Evolutionary conservation across 768 basidiomycete genomes (phyloP).

Genomic region (Mycena albidolilacea): DNA sequence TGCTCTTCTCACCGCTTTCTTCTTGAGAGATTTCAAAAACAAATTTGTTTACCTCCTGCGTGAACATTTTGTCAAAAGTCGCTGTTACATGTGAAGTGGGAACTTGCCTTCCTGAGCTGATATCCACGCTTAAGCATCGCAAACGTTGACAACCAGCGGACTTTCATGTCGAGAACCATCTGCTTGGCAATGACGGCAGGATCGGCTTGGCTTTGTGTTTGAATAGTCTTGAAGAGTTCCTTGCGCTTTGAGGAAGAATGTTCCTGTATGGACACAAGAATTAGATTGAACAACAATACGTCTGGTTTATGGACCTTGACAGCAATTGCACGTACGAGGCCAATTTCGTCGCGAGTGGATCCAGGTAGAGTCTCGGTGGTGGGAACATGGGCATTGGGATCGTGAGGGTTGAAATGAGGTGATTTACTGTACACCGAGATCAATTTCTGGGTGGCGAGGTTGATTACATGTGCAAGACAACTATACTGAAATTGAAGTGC

Average conservation of each 20-base stretch:
- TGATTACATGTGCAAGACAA: slow-evolving; percentile 11
- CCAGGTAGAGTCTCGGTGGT: not conserved
- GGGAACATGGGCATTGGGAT: slow-evolving; percentile 3
- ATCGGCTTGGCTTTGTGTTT: not conserved
- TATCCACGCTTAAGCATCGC: slow-evolving; percentile 42
- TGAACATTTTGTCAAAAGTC: not conserved
- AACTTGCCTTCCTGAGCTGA: slow-evolving; percentile 33
- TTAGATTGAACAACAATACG: not conserved
- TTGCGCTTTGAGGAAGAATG: slow-evolving; percentile 10
- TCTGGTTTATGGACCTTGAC: not conserved
- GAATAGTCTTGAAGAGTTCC: slow-evolving; percentile 7
- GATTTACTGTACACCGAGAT: slow-evolving; percentile 12
- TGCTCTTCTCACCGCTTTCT: not conserved
- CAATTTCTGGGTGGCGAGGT: slow-evolving; percentile 8
- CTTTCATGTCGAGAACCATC: slow-evolving; percentile 44
- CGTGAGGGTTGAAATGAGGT: slow-evolving; percentile 11
- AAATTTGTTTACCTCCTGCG: not conserved
- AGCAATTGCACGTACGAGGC: slow-evolving; percentile 5
- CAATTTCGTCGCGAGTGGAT: not conserved
- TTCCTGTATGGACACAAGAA: not conserved
- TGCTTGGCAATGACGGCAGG: slow-evolving; percentile 3
- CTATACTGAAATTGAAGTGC: too few relatives aligned
- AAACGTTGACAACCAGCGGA: slow-evolving; percentile 47
- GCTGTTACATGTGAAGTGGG: too few relatives aligned
- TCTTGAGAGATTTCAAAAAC: not conserved